Base-by-base conservation (phyloP, 2,329 filamentous ascomycete species). In the Fusarium devonianum region DNA sequence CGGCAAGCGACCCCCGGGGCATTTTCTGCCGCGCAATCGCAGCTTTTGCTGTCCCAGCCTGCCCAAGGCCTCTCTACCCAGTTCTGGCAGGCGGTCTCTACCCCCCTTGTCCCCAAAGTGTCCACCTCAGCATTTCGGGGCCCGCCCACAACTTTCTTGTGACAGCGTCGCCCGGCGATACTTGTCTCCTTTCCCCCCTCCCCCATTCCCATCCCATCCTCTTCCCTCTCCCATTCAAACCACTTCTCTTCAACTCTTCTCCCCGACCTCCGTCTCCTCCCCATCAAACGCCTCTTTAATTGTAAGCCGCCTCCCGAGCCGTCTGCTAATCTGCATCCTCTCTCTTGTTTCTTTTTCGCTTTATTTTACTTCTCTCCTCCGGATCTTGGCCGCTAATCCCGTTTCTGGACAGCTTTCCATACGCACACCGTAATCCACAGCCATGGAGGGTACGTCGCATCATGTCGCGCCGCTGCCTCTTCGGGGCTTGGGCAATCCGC, bases 361-460 rank as follows among this genome's bases (percentile, higher is more conserved):
- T 44, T 60, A 42, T 57, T 56, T 60, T 63, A 58, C 40, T 55
- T 52, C 51, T 50, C 47, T 44, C 51, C 49, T 41, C 56, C 30
- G 48, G 51, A 49, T 55, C 49, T 55, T 57, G 54, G 58, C 62
- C 62, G 58, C 63, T 66, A 66, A 66, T 64, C 61, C 63, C 63
- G 59, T 66, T 64, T 65, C 63, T 65, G 63, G 63, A 66, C 63
- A 70, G 67, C 63, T 66, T 69, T 66, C 67, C 57, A 60, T 60
- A 60, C 53, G 54, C 56, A 63, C 65, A 64, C 57, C 62, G 58
- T 65, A 69, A 80, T 75, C 75, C 71, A 72, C 73, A 77, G 78
- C 73, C 72, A 83, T 83, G 80, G 80, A 80, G 75, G 77, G 77
- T 80, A 78, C 66, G 76, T 65, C 64, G 63, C 56, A 65, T 66